Conservation (phyloP, 2,329 filamentous ascomycete genomes). For the Paraphaeosphaeria minitans region DNA sequence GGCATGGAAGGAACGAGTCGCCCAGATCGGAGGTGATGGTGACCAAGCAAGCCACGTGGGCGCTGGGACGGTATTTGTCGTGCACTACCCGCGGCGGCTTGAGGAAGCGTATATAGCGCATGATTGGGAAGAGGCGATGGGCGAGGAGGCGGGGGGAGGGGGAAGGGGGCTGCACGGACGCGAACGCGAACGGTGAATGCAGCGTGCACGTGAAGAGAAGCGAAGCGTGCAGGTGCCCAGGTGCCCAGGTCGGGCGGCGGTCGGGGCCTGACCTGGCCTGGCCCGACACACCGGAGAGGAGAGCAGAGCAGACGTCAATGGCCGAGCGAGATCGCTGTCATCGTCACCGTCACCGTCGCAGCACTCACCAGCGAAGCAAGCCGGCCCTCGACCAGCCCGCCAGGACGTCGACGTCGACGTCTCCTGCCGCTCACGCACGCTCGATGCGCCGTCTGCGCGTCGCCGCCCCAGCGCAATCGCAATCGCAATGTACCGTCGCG, state of each 20-base stretch:
- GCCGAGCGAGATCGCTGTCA: background rate
- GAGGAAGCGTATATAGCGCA: conserved; percentile 69
- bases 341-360: too few species aligned
- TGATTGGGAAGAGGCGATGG: conserved; percentile 22
- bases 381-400: too few species aligned
- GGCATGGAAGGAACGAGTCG: conserved; percentile 63
- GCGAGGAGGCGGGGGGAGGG: too few species aligned
- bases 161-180: background rate
- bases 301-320: conserved; percentile 6
- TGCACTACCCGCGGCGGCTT: conserved; percentile 61
- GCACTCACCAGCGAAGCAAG: conserved; percentile 6
- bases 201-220: conserved; percentile 14
- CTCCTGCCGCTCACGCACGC: conserved; percentile 12
- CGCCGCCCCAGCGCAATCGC: conserved; percentile 14
- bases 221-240: too few species aligned
- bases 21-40: conserved; percentile 73
- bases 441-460: conserved; percentile 33
- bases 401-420: too few species aligned
- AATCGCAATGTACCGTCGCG: conserved; percentile 61
- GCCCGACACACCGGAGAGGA: background rate
- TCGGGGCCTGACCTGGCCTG: too few species aligned
- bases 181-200: conserved; percentile 9
- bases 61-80: conserved; percentile 35
- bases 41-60: conserved; percentile 50
- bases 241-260: too few species aligned